Evolutionary conservation across 2,329 filamentous ascomycete genomes (phyloP).

Genomic region (Malbranchea cinnamomea): DNA sequence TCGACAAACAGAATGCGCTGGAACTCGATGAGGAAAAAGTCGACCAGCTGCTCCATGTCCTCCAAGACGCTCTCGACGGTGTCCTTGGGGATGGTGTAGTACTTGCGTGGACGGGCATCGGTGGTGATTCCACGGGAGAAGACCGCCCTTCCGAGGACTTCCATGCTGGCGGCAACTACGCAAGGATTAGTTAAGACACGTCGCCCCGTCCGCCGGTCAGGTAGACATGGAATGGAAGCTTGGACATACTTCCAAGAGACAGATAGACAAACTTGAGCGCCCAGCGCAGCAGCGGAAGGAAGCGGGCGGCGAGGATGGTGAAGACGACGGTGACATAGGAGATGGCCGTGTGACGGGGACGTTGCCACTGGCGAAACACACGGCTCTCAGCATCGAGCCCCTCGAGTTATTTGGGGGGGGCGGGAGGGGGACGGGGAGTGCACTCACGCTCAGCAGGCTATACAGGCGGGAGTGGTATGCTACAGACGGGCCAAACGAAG

Average conservation of each 20-base stretch:
- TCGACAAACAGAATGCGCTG: constrained; percentile 52
- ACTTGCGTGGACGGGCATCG: constrained; percentile 47
- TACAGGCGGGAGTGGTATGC: constrained; percentile 55
- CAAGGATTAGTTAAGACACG: constrained; percentile 7
- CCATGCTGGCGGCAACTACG: constrained; percentile 40
- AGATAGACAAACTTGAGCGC: constrained; percentile 45
- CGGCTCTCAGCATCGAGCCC: constrained; percentile 1
- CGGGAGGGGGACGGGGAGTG: not conserved
- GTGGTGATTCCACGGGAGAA: constrained; percentile 45
- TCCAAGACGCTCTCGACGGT: constrained; percentile 46
- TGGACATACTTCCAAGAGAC: constrained; percentile 38
- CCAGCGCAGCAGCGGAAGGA: constrained; percentile 47
- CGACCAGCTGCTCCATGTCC: constrained; percentile 49
- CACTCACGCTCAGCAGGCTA: constrained; percentile 44
- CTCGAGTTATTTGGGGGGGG: not conserved
- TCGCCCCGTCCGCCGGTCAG: constrained; percentile 3
- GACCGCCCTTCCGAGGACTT: constrained; percentile 40
- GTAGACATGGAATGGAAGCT: not conserved
- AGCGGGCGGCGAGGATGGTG: constrained; percentile 49
- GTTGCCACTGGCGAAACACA: constrained; percentile 52
- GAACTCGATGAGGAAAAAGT: constrained; percentile 55
- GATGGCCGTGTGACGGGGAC: constrained; percentile 48
- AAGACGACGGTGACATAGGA: constrained; percentile 40
- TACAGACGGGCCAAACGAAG: no score
- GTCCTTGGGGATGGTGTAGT: constrained; percentile 51